Base-by-base conservation (phyloP, 2,329 filamentous ascomycete species). In the Myriosclerotinia scirpicola region DNA sequence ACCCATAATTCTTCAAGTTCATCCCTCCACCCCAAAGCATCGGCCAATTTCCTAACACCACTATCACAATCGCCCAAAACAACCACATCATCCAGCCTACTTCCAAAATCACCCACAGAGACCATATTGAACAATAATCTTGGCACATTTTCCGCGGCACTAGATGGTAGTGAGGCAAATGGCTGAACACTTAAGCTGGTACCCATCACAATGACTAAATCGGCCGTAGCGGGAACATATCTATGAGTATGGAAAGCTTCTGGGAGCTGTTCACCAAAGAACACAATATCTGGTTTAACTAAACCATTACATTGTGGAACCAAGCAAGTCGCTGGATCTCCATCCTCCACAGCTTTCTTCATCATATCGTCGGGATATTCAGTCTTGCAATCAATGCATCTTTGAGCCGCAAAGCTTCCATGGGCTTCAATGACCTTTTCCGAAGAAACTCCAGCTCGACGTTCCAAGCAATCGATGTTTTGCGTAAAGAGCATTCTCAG, bases 391-490 rank as follows among this genome's bases (percentile, higher is more conserved):
- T 97, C 92, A 73, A 98, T 93, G 77, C 95, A 99, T 71, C 89
- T 85, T 79, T 98, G 94, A 0, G 85, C 87, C 30, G 94, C 94
- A 76, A 98, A 99, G 77, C 92, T 97, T 55, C 95, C 95, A 77
- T 99, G 95, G 0, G 95, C 95, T 79, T 98, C 94, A 42, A 99
- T 84, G 60, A 99, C 93, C 77, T 85, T 88, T 2, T 94, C 87
- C 0, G 81, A 83, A 0, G 93, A 91, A 0, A 99, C 88, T 36
- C 95, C 95, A 15, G 94, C 95, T 71, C 86, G 84, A 30, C 93
- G 87, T 79, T 99, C 95, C 15, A 99, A 84, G 74, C 93, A 97
- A 80, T 99, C 95, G 72, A 99, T 98, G 75, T 99, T 99, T 76
- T 99, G 95, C 0, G 95, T 97, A 78, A 98, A 99, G 64, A 95